phyloP scores from a whole-genome alignment of 108 stramenopile species.

The Stephanodiscus minutulus region DNA sequence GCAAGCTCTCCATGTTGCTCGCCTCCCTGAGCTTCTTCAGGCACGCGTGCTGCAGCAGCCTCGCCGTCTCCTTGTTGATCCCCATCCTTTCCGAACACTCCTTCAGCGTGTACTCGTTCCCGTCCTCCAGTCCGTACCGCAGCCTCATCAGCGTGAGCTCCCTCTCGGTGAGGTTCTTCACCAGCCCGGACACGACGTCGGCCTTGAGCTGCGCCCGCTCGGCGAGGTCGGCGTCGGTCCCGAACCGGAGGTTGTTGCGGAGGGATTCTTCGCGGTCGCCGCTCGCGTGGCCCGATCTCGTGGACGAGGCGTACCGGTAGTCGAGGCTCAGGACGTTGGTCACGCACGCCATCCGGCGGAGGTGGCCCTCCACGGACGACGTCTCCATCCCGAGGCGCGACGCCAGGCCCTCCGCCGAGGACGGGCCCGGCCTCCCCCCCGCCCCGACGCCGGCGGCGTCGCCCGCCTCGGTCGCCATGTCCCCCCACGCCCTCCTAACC shows the following conservation, averaged over 20 bases:
- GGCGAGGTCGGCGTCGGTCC: slow-evolving; percentile 64
- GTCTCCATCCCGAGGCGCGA: slow-evolving; percentile 49
- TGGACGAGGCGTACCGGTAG: slow-evolving; percentile 59
- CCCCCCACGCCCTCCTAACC: slow-evolving; percentile 54
- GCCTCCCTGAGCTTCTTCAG: slow-evolving; percentile 80
- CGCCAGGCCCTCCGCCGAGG: slow-evolving; percentile 55
- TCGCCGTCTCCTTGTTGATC: slow-evolving; percentile 63
- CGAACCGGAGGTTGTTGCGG: slow-evolving; percentile 22
- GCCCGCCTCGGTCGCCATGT: slow-evolving; percentile 47
- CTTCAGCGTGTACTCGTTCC: slow-evolving; percentile 58
- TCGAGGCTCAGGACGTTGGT: slow-evolving; percentile 73
- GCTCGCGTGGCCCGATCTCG: slow-evolving; percentile 51
- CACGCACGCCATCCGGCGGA: slow-evolving; percentile 63
- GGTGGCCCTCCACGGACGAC: slow-evolving; percentile 49
- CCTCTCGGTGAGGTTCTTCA: slow-evolving; percentile 59
- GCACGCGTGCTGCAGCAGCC: slow-evolving; percentile 64
- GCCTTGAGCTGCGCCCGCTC: slow-evolving; percentile 75
- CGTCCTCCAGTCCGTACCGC: slow-evolving; percentile 80
- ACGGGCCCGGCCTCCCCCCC: not conserved
- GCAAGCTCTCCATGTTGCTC: slow-evolving; percentile 69
- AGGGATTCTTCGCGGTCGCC: slow-evolving; percentile 18
- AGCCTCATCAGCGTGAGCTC: slow-evolving; percentile 77
- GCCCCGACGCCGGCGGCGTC: not conserved
- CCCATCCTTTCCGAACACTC: slow-evolving; percentile 84
- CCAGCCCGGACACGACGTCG: slow-evolving; percentile 75